These are phyloP conservation scores for Groenewaldozyma auringiensis DNA, from an alignment of 1,139 yeast species.

Conservation along the genomic window DNA sequence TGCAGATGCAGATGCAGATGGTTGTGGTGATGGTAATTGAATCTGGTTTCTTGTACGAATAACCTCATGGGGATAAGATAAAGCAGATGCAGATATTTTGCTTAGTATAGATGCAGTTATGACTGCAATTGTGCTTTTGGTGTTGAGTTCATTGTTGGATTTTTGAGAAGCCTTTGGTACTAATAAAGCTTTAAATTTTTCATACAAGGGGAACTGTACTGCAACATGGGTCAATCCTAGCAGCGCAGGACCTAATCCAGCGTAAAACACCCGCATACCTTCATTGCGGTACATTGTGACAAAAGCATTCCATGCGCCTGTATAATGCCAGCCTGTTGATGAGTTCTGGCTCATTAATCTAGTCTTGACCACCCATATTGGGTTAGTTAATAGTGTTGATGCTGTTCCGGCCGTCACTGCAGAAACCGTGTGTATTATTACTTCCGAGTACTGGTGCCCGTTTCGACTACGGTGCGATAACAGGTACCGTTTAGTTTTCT, in stretches of 20 bases:
- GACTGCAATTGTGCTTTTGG: constrained; percentile 36
- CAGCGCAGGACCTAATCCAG: constrained; percentile 84
- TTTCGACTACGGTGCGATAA: constrained; percentile 5
- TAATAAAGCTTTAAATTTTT: constrained; percentile 47
- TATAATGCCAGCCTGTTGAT: constrained; percentile 38
- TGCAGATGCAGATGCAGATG: background rate
- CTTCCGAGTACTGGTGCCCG: constrained; percentile 31
- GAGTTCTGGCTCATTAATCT: constrained; percentile 72
- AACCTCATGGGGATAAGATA: constrained; percentile 95
- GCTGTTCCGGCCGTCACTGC: constrained; percentile 88
- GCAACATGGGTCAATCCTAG: constrained; percentile 92
- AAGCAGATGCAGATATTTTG: constrained; percentile 80
- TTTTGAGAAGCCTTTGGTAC: background rate
- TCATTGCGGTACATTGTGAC: constrained; percentile 68
- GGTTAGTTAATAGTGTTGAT: constrained; percentile 84
- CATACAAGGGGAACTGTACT: constrained; percentile 95
- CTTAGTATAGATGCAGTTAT: constrained; percentile 72
- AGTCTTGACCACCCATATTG: constrained; percentile 96
- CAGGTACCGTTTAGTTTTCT: constrained; percentile 49
- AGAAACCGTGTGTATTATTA: constrained; percentile 59
- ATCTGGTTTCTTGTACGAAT: constrained; percentile 87
- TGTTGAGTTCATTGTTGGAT: background rate
- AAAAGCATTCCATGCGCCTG: constrained; percentile 79
- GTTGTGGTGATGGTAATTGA: constrained; percentile 12
- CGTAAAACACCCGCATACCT: constrained; percentile 76